These are phyloP conservation scores for Metarhizium album DNA, from an alignment of 2,329 filamentous ascomycete species.

Conservation along the genomic window DNA sequence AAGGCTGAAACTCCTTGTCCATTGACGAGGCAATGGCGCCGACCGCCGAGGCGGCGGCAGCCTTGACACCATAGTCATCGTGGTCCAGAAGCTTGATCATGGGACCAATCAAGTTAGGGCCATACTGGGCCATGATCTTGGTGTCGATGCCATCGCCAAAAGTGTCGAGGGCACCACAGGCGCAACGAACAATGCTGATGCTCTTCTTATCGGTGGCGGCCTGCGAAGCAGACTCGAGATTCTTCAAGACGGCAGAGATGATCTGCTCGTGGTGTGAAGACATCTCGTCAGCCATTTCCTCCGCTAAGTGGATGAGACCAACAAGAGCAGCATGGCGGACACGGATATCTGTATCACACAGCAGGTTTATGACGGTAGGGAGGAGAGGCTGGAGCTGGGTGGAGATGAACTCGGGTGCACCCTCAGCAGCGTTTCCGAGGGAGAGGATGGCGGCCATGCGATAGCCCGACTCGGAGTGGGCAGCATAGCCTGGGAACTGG, in stretches of 20 bases:
- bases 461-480: constrained; percentile 62
- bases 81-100: constrained; percentile 77
- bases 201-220: constrained; percentile 62
- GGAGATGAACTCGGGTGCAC: constrained; percentile 92
- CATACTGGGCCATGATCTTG: constrained; percentile 67
- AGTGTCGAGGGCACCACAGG: constrained; percentile 83
- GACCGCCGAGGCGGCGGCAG: constrained; percentile 76
- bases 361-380: constrained; percentile 70
- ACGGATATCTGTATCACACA: constrained; percentile 72
- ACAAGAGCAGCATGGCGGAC: constrained; percentile 84
- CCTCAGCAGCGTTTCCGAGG: constrained; percentile 89
- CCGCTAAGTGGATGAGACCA: constrained; percentile 78
- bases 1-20: constrained; percentile 76
- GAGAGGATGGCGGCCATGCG: constrained; percentile 86
- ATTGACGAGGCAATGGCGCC: constrained; percentile 84
- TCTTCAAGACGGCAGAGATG: constrained; percentile 76
- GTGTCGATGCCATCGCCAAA: constrained; percentile 80
- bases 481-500: constrained; percentile 72
- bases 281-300: constrained; percentile 87
- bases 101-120: constrained; percentile 70
- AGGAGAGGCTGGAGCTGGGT: constrained; percentile 82
- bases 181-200: constrained; percentile 77
- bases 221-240: constrained; percentile 71
- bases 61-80: constrained; percentile 81
- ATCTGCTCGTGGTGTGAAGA: constrained; percentile 74